Conservation (phyloP, 176 grass and related monocot species). For the Triticum turgidum region DNA sequence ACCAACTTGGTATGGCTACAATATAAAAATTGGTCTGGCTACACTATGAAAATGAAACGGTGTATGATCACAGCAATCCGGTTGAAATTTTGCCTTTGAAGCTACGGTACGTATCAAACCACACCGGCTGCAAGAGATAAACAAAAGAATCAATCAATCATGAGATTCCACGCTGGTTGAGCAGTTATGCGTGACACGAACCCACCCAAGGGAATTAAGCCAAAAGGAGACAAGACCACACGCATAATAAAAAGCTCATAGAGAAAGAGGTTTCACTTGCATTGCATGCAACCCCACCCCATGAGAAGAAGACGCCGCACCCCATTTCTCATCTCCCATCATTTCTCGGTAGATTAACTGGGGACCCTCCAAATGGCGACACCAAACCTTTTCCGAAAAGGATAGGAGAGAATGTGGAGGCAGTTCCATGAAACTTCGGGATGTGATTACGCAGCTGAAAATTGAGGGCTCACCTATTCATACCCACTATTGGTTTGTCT, state of each 20-base stretch:
- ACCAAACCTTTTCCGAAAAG: not conserved
- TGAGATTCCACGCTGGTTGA: constrained; percentile 15
- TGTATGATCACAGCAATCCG: constrained; percentile 12
- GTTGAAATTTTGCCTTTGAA: constrained; percentile 21
- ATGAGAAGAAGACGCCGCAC: constrained; percentile 29
- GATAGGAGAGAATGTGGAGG: not conserved
- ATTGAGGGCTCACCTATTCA: constrained; percentile 26
- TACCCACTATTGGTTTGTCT: not conserved
- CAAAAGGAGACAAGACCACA: not conserved
- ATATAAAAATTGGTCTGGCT: too few relatives aligned
- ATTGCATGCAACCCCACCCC: constrained; percentile 29
- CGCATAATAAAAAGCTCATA: not conserved
- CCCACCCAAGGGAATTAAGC: not conserved
- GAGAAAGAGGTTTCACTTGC: constrained; percentile 28
- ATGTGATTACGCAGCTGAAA: constrained; percentile 27
- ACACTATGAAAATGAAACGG: not conserved
- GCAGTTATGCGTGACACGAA: not conserved
- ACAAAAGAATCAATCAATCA: not conserved
- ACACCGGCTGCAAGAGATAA: not conserved
- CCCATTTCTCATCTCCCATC: not conserved
- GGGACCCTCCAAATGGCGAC: constrained; percentile 18
- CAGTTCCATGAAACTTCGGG: not conserved
- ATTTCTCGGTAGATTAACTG: not conserved
- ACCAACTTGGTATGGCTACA: not conserved
- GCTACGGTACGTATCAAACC: not conserved